Conservation (phyloP, 495 filamentous ascomycete genomes). For the Penicillium chermesinum region DNA sequence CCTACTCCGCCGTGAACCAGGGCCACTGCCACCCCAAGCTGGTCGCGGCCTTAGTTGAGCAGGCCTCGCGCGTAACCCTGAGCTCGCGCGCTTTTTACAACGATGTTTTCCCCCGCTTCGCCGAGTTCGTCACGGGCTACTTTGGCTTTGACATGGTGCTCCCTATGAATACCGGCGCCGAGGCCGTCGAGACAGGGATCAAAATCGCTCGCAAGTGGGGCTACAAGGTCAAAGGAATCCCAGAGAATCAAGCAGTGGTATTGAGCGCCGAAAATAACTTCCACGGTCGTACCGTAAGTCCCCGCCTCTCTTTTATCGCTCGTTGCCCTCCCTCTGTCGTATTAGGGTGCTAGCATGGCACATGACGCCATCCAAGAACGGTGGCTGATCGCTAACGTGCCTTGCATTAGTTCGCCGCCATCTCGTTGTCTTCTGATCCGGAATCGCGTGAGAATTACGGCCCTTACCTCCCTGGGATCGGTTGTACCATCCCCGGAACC, state of each 20-base stretch:
- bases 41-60: constrained; percentile 80
- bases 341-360: background rate
- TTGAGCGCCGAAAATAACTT: constrained; percentile 89
- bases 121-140: constrained; percentile 78
- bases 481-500: constrained; percentile 71
- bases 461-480: constrained; percentile 85
- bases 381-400: constrained; percentile 15
- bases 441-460: constrained; percentile 97
- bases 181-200: constrained; percentile 97
- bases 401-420: constrained; percentile 75
- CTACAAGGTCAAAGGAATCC: constrained; percentile 92
- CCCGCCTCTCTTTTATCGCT: background rate
- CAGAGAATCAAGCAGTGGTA: constrained; percentile 75
- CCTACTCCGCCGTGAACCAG: constrained; percentile 97
- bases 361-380: constrained; percentile 1
- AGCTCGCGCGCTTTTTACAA: constrained; percentile 98
- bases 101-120: constrained; percentile 96
- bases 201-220: constrained; percentile 99
- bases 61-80: constrained; percentile 84
- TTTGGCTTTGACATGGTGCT: constrained; percentile 99
- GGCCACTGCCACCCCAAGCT: constrained; percentile 98
- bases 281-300: constrained; percentile 84
- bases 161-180: constrained; percentile 98
- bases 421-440: constrained; percentile 90
- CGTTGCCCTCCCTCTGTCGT: background rate